phyloP scores from a whole-genome alignment of 23 red algal species.

The Gracilaria gracilis region DNA sequence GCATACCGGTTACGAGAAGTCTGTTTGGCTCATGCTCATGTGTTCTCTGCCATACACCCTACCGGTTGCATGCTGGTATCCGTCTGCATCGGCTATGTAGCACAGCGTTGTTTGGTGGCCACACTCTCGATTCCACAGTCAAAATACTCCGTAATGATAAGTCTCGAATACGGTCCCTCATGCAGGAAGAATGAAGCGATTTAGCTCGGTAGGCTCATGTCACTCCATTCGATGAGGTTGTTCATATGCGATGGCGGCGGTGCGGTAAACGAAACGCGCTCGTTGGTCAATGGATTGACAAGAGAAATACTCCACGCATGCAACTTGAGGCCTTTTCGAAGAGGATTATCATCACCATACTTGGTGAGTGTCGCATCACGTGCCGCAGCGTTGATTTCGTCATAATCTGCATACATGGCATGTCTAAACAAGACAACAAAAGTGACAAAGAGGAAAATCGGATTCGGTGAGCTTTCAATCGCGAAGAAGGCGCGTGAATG shows the following conservation, averaged over 20 bases:
- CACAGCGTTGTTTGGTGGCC: too few species aligned
- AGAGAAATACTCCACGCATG: constrained; percentile 69
- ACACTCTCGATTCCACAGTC: too few species aligned
- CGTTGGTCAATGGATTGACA: constrained; percentile 38
- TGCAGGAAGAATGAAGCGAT: too few species aligned
- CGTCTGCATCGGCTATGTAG: too few species aligned
- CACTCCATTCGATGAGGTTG: constrained; percentile 40
- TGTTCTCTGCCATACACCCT: too few species aligned
- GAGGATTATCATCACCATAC: constrained; percentile 57
- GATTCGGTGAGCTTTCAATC: too few species aligned
- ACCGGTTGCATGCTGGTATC: too few species aligned
- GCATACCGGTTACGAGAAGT: too few species aligned
- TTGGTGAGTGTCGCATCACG: constrained; percentile 13
- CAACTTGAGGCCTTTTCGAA: constrained; percentile 77
- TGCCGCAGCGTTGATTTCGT: constrained; percentile 57
- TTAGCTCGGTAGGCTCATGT: constrained; percentile 28
- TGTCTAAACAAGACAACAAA: constrained; percentile 9
- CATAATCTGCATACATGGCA: constrained; percentile 49
- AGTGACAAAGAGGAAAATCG: not conserved
- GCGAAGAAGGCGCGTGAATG: too few species aligned
- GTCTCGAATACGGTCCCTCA: too few species aligned
- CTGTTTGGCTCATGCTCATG: too few species aligned
- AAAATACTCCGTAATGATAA: too few species aligned
- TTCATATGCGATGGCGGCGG: constrained; percentile 49
- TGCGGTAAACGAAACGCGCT: constrained; percentile 48